Percentiles rank a stretch among this genome's conserved stretches.
These are phyloP conservation scores for Penicillium sp. DNA, from an alignment of 2,329 filamentous ascomycete genomes.

Conservation along the genomic window DNA sequence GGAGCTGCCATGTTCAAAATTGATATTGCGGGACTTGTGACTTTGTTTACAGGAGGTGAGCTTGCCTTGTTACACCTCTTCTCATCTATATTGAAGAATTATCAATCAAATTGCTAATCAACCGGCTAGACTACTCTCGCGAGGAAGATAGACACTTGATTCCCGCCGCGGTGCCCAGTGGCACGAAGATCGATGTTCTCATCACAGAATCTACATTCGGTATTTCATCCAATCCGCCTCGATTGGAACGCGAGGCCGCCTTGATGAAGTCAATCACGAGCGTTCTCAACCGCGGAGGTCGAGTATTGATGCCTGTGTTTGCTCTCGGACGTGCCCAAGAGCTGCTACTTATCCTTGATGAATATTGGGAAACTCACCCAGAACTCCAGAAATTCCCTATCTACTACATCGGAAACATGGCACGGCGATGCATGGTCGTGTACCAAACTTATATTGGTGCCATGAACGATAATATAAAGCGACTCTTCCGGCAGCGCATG, in stretches of 20 bases:
- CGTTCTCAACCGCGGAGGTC: conserved; percentile 85
- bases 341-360: conserved; percentile 87
- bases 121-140: conserved; percentile 72
- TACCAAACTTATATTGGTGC: conserved; percentile 97
- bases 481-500: conserved; percentile 88
- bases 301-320: conserved; percentile 92
- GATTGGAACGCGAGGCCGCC: conserved; percentile 84
- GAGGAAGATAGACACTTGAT: conserved; percentile 95
- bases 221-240: conserved; percentile 87
- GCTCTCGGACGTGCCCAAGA: conserved; percentile 93
- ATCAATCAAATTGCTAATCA: not conserved
- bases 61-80: not conserved
- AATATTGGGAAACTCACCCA: conserved; percentile 89
- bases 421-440: conserved; percentile 95
- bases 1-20: conserved; percentile 98
- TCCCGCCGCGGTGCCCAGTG: conserved; percentile 83
- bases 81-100: too few species aligned
- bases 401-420: conserved; percentile 95
- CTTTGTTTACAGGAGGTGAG: conserved; percentile 80
- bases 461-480: conserved; percentile 99
- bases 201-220: conserved; percentile 98
- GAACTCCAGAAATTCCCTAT: conserved; percentile 91
- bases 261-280: conserved; percentile 94
- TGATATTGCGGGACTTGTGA: conserved; percentile 93
- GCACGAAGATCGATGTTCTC: conserved; percentile 88